phyloP scores from a whole-genome alignment of 768 basidiomycete genomes.

The Tricholoma saponaceum region DNA sequence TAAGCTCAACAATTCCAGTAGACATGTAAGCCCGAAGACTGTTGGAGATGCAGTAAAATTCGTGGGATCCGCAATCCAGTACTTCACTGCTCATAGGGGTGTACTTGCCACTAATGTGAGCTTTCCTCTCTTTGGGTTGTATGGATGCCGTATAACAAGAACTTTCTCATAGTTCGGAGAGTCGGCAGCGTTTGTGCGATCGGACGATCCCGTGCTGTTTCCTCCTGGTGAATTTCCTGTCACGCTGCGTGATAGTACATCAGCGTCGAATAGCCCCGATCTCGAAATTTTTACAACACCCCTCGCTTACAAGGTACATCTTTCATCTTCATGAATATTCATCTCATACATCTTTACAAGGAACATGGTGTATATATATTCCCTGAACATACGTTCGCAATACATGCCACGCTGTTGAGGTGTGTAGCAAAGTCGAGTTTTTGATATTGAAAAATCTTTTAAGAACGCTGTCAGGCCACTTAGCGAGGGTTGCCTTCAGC shows the following conservation, averaged over 20 bases:
- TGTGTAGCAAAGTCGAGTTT: background rate
- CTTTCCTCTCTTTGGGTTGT: background rate
- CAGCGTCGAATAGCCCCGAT: background rate
- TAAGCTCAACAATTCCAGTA: constrained; percentile 40
- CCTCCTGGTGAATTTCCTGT: background rate
- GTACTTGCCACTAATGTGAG: background rate
- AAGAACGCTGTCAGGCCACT: constrained; percentile 29
- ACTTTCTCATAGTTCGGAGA: background rate
- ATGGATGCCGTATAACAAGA: background rate
- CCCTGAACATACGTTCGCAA: background rate
- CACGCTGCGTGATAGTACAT: background rate
- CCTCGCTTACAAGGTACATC: background rate
- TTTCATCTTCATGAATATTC: background rate
- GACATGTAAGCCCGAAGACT: constrained; percentile 31
- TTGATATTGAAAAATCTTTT: background rate
- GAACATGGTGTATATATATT: background rate
- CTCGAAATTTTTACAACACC: background rate
- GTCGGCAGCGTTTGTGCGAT: background rate
- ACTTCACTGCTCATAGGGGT: background rate
- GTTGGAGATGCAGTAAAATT: background rate
- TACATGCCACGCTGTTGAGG: background rate
- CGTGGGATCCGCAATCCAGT: background rate
- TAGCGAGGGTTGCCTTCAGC: constrained; percentile 35
- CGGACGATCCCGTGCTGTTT: background rate
- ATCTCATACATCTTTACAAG: background rate